Base-by-base conservation (phyloP, 2,329 filamentous ascomycete species). In the Tolypocladium ophioglossoides region DNA sequence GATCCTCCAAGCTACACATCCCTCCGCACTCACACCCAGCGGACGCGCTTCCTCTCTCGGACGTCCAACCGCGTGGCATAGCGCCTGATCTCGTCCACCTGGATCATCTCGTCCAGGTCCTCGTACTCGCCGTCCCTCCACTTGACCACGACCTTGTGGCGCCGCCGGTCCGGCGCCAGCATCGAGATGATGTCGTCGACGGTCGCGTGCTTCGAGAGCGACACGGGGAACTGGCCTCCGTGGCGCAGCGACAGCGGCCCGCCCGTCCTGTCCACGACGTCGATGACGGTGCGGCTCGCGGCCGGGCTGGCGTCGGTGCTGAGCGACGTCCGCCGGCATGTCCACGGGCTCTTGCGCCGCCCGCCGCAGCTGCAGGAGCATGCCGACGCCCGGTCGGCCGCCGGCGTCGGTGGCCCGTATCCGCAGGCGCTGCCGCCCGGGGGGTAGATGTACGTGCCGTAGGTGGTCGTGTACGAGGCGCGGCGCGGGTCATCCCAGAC, bases 111-210 rank as follows among this genome's bases (percentile, higher is more conserved):
- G 39, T 59, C 60, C 14, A 69, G 57, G 9, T 44, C 48, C 55
- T 68, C 64, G 3, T 38, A 46, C 9, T 52, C 56, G 18, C 61
- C 64, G 51, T 65, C 56, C 14, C 55, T 40, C 67, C 65, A 69
- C 39, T 60, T 59, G 34, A 68, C 65, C 30, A 64, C 10, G 4
- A 67, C 62, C 54, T 62, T 64, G 56, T 61, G 54, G 8, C 54
- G 48, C 14, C 48, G 53, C 50, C 51, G 49, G 48, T 66, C 62
- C 24, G 62, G 61, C 16, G 57, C 62, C 27, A 68, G 59, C 52
- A 62, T 59, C 16, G 53, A 52, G 35, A 60, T 51, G 50, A 67
- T 53, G 49, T 57, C 60, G 8, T 52, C 47, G 39, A 56, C 53
- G n/a, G 55, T 58, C 14, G 60, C 53, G 9, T 20, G 47, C n/a